phyloP scores from a whole-genome alignment of 108 stramenopile species.

The Aurantiochytrium sp. region DNA sequence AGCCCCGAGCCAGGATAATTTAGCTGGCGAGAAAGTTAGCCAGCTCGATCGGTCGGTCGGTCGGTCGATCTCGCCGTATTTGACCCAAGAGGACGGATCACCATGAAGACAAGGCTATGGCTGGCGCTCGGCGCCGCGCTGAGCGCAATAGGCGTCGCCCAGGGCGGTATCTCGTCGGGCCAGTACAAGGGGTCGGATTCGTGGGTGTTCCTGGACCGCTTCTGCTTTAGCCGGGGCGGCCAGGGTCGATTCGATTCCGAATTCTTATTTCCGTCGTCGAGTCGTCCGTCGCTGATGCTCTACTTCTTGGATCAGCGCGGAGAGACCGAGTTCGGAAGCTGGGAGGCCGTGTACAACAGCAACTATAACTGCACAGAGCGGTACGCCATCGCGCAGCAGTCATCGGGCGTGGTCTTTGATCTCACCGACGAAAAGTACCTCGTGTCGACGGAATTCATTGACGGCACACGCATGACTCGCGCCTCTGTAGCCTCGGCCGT shows the following conservation, averaged over 20 bases:
- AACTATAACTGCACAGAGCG: background rate
- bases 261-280: background rate
- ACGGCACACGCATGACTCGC: background rate
- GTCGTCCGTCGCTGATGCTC: background rate
- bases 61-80: no score
- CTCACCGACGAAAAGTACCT: background rate
- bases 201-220: slow-evolving; percentile 4
- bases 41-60: no score
- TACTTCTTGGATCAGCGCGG: background rate
- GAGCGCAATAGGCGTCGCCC: background rate
- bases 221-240: background rate
- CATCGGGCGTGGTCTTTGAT: background rate
- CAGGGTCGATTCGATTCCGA: background rate
- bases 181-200: background rate
- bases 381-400: background rate
- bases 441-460: background rate
- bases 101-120: no score
- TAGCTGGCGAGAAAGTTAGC: no score
- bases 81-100: no score
- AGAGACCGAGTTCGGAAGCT: background rate
- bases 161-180: background rate
- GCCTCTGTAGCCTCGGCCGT: background rate
- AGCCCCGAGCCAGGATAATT: no score
- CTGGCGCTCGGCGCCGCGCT: no score
- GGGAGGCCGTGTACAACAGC: background rate